Base-by-base conservation (phyloP, 352 stramenopile species). In the Pythium angustatum region DNA sequence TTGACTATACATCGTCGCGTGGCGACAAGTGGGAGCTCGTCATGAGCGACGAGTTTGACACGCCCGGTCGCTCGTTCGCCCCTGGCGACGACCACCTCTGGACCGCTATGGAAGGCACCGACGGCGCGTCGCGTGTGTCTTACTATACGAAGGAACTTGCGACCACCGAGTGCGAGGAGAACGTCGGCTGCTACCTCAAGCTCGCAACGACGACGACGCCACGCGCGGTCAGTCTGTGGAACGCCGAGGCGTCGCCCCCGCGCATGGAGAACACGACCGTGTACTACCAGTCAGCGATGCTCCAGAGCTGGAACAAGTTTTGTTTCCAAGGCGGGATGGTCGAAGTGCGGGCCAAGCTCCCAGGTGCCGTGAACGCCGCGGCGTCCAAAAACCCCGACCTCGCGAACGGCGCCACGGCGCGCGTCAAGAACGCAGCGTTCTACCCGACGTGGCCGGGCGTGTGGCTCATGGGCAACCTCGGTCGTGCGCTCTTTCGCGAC, bases 301-400 rank as follows among this genome's bases (percentile, higher is more conserved):
- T 98, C 5, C 92, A 97, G 68, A 77, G 69, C 30, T 98, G 94
- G 94, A 94, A 98, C 79, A 98, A 98, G 76, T 98, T 98, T 60
- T 98, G 91, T 72, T 98, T 97, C 69, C 95, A 94, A 38, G 93
- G 94, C 43, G 94, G 91, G 11, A 96, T 97, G 68, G 62, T 99
- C 10, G 93, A 98, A 74, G 85, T 98, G 34, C 79, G 87, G 26
- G 86, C 93, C 3, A 88, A 97, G 61, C 77, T 98, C 11, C 96
- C 96, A 7, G 91, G 89, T 9, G 83, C 89, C 24, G 64, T 78
- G 0, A 69, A 76, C 55, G 79, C 84, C 33, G 72, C n/a, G n/a
- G n/a, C 76, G 9, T 64, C 62, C 17, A 53, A 59, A 38, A 69
- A 69, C 55, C 62, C 62, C 11, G 62, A 69, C 28, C 62, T 69